phyloP scores from a whole-genome alignment of 176 grass and related monocot genomes.

The Themeda triandra region DNA sequence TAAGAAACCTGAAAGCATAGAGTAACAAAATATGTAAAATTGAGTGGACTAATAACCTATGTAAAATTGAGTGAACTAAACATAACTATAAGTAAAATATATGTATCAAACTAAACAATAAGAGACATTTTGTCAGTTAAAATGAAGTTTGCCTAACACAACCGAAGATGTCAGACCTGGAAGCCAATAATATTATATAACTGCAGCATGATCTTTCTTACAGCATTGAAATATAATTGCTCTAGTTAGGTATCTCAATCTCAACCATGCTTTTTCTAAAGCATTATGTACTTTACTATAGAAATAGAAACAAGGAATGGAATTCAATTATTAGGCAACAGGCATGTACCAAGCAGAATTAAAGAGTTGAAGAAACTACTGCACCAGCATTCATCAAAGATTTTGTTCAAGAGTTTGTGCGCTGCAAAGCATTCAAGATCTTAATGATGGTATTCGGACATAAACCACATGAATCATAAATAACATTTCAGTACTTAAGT shows the following conservation, averaged over 20 bases:
- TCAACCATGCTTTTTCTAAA: neutral
- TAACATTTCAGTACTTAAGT: neutral
- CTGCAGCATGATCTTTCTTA: neutral
- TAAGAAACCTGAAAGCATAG: slow-evolving; percentile 47
- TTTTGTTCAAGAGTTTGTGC: neutral
- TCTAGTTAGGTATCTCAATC: neutral
- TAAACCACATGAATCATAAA: neutral
- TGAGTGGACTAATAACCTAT: neutral
- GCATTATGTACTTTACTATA: neutral
- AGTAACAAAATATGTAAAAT: slow-evolving; percentile 13
- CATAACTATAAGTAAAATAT: slow-evolving; percentile 4
- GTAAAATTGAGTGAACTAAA: slow-evolving; percentile 9
- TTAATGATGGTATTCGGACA: neutral
- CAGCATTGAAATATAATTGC: neutral
- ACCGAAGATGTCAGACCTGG: neutral
- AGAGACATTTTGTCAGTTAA: neutral
- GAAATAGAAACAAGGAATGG: neutral
- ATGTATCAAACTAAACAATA: slow-evolving; percentile 6
- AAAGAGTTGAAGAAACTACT: neutral
- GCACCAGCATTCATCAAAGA: neutral
- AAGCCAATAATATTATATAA: slow-evolving; percentile 10
- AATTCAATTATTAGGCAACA: neutral
- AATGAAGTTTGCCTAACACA: neutral
- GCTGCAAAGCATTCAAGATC: neutral
- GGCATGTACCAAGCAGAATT: neutral